A percentile compares a stretch with the other conserved stretches of the same genome.
Conservation (phyloP, 208 protist genomes). For the Tritrichomonas foetus region DNA sequence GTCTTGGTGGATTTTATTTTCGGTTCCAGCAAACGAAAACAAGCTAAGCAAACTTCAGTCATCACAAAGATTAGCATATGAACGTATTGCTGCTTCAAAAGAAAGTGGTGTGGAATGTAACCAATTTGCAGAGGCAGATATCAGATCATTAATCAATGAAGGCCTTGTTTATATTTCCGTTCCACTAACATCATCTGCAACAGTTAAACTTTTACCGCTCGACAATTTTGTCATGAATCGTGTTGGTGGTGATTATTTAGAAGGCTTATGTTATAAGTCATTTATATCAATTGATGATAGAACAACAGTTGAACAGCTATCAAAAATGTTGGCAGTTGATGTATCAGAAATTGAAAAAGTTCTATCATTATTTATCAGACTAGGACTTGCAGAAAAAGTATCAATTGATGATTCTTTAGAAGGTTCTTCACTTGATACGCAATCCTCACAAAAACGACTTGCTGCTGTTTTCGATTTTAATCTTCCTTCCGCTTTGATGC, state of each 20-base stretch:
- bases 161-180: constrained; percentile 30
- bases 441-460: not conserved
- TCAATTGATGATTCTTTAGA: not conserved
- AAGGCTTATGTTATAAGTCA: constrained; percentile 37
- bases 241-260: constrained; percentile 4
- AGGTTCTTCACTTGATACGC: not conserved
- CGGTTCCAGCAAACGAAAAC: not conserved
- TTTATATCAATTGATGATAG: constrained; percentile 34
- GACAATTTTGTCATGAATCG: constrained; percentile 36
- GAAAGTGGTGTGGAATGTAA: not conserved
- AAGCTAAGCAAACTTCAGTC: not conserved
- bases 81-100: not conserved
- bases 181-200: not conserved
- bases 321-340: constrained; percentile 23
- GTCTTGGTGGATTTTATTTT: not conserved
- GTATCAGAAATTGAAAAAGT: constrained; percentile 13
- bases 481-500: constrained; percentile 15
- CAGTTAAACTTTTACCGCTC: not conserved
- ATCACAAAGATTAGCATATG: not conserved
- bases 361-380: constrained; percentile 13
- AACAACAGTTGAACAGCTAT: constrained; percentile 34
- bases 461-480: constrained; percentile 33
- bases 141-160: not conserved
- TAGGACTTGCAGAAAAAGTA: not conserved
- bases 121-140: not conserved